Evolutionary conservation across 495 filamentous ascomycete species (phyloP), one percentile per base, ranked within the genome.

Genomic region (Trypethelium eluteriae): DNA sequence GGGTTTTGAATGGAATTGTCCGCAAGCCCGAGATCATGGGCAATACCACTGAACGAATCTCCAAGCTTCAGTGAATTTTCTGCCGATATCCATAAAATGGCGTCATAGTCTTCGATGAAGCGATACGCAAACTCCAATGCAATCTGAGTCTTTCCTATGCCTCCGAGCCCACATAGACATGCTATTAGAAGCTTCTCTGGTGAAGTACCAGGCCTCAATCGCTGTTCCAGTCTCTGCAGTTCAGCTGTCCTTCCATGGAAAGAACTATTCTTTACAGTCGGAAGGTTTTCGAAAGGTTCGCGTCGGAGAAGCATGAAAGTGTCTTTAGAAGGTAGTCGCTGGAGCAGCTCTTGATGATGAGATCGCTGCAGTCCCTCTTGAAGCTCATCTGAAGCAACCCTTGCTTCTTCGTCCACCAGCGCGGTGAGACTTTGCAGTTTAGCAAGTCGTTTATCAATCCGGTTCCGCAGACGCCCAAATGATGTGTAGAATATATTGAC

Each of bases 91-190:
- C 49, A 53, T 53, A 53, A 2, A 16, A 53, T 53, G 9, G 18
- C 18, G n/a, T 14, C 11, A 18, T 14, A 53, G 11, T 18, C 16
- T 11, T 53, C 12, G 49, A 53, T 14, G n/a, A 25, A 53, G 5
- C 49, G 49, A 53, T 53, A 25, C 18, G 49, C 49, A 53, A 53
- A 53, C 49, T 53, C 49, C 49, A 53, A 53, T 5, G 49, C 49
- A 14, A 53, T 53, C 16, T 53, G 49, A n/a, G 49, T 53, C 49
- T 53, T 53, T 11, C 49, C 49, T 14, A 53, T n/a, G 5, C 49
- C 49, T 14, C 49, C 49, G n/a, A 53, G 49, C 5, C 49, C 49
- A 18, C 49, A 53, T 14, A 53, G 49, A 25, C 49, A 53, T 5
- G 49, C 49, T 16, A 53, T 25, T 25, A n/a, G 5, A 53, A 53